These are phyloP conservation scores for Pestalotiopsis fici DNA, from an alignment of 2,329 filamentous ascomycete species.

Conservation along the genomic window DNA sequence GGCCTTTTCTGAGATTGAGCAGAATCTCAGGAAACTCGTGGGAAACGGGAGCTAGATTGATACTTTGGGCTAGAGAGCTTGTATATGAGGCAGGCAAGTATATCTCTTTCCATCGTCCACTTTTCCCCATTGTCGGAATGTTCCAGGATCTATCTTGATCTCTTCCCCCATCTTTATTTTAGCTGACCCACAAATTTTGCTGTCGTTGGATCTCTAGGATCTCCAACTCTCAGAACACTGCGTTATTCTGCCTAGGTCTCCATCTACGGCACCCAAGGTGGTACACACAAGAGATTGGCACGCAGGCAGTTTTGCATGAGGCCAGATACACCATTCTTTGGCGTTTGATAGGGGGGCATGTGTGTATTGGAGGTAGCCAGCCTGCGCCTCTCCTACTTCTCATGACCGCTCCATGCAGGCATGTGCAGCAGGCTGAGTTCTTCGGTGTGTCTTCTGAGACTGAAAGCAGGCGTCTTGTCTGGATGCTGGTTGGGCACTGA, in stretches of 20 bases:
- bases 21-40: neutral
- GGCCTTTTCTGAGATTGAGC: neutral
- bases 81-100: neutral
- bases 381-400: neutral
- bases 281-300: neutral
- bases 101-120: neutral
- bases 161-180: neutral
- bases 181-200: neutral
- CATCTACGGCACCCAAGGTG: neutral
- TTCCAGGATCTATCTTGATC: neutral
- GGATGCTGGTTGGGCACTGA: constrained; percentile 3
- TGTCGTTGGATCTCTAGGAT: neutral
- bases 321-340: too few relatives aligned
- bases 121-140: neutral
- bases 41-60: neutral
- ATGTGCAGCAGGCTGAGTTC: constrained; percentile 10
- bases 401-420: constrained; percentile 8
- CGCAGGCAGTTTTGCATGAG: too few relatives aligned
- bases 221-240: neutral
- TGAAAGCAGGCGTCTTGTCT: neutral
- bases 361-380: too few relatives aligned
- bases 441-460: neutral
- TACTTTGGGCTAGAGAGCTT: neutral
- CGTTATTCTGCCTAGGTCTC: neutral
- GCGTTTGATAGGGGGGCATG: too few relatives aligned